Percentiles rank a stretch among this genome's conserved stretches.
Conservation (phyloP, 1,139 yeast genomes). For the Pichia sp. region DNA sequence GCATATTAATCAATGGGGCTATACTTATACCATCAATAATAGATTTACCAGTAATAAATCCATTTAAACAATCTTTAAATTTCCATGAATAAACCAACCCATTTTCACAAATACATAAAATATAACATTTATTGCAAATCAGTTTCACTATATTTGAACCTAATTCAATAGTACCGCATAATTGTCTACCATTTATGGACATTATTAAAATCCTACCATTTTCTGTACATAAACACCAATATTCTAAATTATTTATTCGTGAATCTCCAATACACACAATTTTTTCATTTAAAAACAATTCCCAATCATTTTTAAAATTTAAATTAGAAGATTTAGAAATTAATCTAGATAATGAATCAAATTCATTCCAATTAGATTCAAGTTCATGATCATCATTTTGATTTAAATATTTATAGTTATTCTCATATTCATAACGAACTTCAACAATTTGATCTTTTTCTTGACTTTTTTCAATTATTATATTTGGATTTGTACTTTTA, state of each 20-base stretch:
- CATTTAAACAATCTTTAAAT: constrained; percentile 15
- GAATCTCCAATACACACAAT: constrained; percentile 23
- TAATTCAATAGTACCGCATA: constrained; percentile 50
- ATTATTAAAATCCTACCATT: constrained; percentile 67
- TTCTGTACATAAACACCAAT: constrained; percentile 62
- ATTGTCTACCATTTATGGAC: constrained; percentile 52
- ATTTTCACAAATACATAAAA: constrained; percentile 49
- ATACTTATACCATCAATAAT: constrained; percentile 41
- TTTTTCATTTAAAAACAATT: constrained; percentile 23
- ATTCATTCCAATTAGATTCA: constrained; percentile 20
- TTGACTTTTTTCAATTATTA: constrained; percentile 20
- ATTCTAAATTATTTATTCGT: constrained; percentile 21
- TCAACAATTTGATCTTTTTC: constrained; percentile 22
- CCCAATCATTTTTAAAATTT: constrained; percentile 14
- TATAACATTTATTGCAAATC: constrained; percentile 45
- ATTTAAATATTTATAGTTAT: constrained; percentile 15
- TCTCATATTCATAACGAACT: constrained; percentile 20
- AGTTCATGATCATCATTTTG: constrained; percentile 16
- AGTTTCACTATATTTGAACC: constrained; percentile 51
- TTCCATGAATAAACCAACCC: constrained; percentile 50
- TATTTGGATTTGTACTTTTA: constrained; percentile 21
- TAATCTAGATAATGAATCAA: constrained; percentile 20
- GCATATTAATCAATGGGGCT: constrained; percentile 45
- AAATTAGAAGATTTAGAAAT: constrained; percentile 11
- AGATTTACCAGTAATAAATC: constrained; percentile 24